Evolutionary conservation across 2,329 filamentous ascomycete species (phyloP), one percentile per base, ranked within the genome.

Genomic region (Ophiocordyceps camponoti-floridani): DNA sequence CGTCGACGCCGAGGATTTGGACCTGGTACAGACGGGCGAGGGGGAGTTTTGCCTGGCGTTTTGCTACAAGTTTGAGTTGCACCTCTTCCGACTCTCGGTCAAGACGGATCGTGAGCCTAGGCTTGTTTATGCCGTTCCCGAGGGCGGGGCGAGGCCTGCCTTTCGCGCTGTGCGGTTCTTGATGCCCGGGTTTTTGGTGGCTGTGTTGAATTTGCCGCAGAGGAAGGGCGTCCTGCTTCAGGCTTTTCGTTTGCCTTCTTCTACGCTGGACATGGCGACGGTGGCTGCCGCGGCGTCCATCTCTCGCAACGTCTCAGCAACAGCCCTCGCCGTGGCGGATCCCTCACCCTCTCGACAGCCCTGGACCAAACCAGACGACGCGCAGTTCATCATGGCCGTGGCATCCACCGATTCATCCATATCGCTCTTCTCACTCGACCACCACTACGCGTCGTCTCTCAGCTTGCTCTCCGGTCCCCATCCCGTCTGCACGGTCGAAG

Each of bases 331-430:
- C 43, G 77, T 89, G 43, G 77, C 77, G 47, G 76, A 80, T 47
- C 70, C 95, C 10, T 70, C 73, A 10, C 70, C 67, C 4, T 64
- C 73, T 7, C 60, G 69, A 5, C 64, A 73, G 11, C 62, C 71
- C 0, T 66, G 72, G 16, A 52, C 57, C 1, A 62, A 70, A 1
- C 62, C 76, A 44, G 75, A 73, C 44, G 77, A 82, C 47, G 75
- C 79, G 42, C 86, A 95, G 61, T 82, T 86, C 50, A 74, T 82
- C 42, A 71, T 94, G 51, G 88, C 87, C 7, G 77, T 93, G 13
- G 83, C 84, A 3, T 82, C 81, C 9, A 82, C 83, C 53, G 84
- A 93, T 58, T 77, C 79, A 48, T 86, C 84, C 11, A 79, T 94
- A 50, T 76, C 75, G 5, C 65, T 94, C 27, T 82, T 80, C 60